A percentile compares a stretch with the other conserved stretches of the same genome.
Evolutionary conservation across 768 basidiomycete genomes (phyloP).

Genomic region (Mycena chlorophos): DNA sequence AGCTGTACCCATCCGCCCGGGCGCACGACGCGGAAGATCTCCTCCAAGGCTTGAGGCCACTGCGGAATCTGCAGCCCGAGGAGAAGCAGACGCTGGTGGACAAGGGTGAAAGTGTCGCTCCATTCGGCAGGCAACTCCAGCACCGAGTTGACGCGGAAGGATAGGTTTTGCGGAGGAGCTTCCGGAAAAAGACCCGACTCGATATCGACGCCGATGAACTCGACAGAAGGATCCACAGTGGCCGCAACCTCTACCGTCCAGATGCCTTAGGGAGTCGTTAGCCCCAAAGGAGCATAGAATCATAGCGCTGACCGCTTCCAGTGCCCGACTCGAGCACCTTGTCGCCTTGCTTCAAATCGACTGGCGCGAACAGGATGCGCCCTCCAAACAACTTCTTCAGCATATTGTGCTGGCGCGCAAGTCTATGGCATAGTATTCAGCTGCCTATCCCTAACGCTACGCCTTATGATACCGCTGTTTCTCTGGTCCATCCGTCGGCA

Average conservation of each 20-base stretch:
- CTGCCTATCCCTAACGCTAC: too few relatives aligned
- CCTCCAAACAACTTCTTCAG: too few relatives aligned
- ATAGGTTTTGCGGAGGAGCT: constrained; percentile 4
- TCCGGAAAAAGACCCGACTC: constrained; percentile 9
- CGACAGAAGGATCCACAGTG: constrained; percentile 9
- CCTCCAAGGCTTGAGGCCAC: constrained; percentile 7
- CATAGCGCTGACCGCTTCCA: too few relatives aligned
- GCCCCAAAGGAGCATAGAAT: too few relatives aligned
- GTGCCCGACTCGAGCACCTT: too few relatives aligned
- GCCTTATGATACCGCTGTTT: too few relatives aligned
- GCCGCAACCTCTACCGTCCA: constrained; percentile 14
- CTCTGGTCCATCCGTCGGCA: too few relatives aligned
- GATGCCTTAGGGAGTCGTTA: too few relatives aligned
- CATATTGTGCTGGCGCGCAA: too few relatives aligned
- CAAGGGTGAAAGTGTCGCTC: constrained; percentile 16
- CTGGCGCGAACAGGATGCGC: too few relatives aligned
- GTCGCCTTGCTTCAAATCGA: too few relatives aligned
- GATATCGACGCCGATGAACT: constrained; percentile 19
- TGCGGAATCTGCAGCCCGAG: constrained; percentile 2
- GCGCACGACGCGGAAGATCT: constrained; percentile 12
- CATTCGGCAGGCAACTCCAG: constrained; percentile 10
- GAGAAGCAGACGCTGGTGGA: constrained; percentile 14
- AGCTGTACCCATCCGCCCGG: constrained; percentile 14
- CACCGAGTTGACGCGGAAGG: constrained; percentile 8
- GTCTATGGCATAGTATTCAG: too few relatives aligned